phyloP scores from a whole-genome alignment of 305 asterid species.

The Euphrasia arctica region DNA sequence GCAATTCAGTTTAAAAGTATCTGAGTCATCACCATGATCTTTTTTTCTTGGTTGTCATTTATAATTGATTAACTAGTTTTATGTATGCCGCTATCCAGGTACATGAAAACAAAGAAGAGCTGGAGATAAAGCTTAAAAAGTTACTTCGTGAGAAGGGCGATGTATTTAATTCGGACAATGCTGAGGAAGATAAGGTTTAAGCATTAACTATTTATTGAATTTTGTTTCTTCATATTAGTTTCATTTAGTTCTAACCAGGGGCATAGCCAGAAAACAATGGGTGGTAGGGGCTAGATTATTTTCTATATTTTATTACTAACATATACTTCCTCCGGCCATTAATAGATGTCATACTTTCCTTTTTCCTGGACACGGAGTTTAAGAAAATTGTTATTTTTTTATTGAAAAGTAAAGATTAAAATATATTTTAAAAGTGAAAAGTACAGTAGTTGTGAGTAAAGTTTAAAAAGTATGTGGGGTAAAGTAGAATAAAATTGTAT shows the following conservation, averaged over 20 bases:
- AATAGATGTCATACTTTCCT: too few relatives aligned
- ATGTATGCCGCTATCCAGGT: constrained; percentile 36
- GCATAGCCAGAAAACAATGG: too few relatives aligned
- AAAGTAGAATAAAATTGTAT: too few relatives aligned
- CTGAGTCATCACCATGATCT: constrained; percentile 2
- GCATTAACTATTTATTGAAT: constrained; percentile 7
- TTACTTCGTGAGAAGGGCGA: constrained; percentile 78
- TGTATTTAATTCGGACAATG: constrained; percentile 61
- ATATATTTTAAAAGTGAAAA: too few relatives aligned
- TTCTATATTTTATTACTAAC: too few relatives aligned
- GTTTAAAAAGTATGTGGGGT: too few relatives aligned
- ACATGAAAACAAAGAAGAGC: constrained; percentile 73
- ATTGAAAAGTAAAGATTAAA: too few relatives aligned
- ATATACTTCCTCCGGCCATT: too few relatives aligned
- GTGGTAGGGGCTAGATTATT: too few relatives aligned
- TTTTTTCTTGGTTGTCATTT: constrained; percentile 26
- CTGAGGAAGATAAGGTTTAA: constrained; percentile 85
- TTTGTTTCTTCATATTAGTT: not conserved
- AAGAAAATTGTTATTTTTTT: too few relatives aligned
- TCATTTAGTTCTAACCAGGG: not conserved
- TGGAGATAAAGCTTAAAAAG: constrained; percentile 75
- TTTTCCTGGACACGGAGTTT: too few relatives aligned
- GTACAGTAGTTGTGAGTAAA: too few relatives aligned
- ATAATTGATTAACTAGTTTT: constrained; percentile 32
- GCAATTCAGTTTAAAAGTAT: constrained; percentile 29